Evolutionary conservation across 2,329 filamentous ascomycete species (phyloP).

Genomic region (Penicillium sp.): DNA sequence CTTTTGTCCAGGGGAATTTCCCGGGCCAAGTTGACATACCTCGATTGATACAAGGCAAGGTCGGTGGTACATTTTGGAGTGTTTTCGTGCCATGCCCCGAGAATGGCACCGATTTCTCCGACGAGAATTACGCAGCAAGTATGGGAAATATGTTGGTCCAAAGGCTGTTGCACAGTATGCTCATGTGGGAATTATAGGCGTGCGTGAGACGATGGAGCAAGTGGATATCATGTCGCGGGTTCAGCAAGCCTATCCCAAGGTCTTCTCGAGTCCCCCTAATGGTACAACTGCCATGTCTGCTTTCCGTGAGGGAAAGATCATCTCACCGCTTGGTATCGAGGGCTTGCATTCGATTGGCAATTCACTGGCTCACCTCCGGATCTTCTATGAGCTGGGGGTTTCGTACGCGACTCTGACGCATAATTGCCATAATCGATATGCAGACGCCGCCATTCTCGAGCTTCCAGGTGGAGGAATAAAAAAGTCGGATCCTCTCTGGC

Average conservation of each 20-base stretch:
- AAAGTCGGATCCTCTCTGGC: conserved; percentile 41
- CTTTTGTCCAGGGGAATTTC: conserved; percentile 70
- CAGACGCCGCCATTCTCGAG: conserved; percentile 69
- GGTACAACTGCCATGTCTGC: conserved; percentile 60
- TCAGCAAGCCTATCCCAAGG: conserved; percentile 30
- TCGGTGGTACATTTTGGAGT: conserved; percentile 89
- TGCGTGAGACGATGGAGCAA: conserved; percentile 35
- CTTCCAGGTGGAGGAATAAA: conserved; percentile 35
- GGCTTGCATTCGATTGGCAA: conserved; percentile 94
- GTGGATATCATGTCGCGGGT: conserved; percentile 36
- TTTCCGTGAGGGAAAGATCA: conserved; percentile 61
- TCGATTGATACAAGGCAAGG: conserved; percentile 62
- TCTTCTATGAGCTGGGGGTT: conserved; percentile 74
- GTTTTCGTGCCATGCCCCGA: conserved; percentile 75
- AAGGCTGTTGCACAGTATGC: neutral
- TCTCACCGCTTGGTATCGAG: conserved; percentile 78
- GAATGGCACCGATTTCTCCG: conserved; percentile 69
- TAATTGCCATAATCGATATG: conserved; percentile 88
- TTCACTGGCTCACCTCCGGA: conserved; percentile 62
- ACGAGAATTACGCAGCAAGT: conserved; percentile 68
- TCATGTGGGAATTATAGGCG: conserved; percentile 17
- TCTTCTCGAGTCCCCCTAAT: conserved; percentile 57
- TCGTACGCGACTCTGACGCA: conserved; percentile 87
- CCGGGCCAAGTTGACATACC: conserved; percentile 73
- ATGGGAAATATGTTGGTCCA: conserved; percentile 26